Base-by-base conservation (phyloP, 2,329 filamentous ascomycete genomes). In the Neopestalotiopsis rosae region DNA sequence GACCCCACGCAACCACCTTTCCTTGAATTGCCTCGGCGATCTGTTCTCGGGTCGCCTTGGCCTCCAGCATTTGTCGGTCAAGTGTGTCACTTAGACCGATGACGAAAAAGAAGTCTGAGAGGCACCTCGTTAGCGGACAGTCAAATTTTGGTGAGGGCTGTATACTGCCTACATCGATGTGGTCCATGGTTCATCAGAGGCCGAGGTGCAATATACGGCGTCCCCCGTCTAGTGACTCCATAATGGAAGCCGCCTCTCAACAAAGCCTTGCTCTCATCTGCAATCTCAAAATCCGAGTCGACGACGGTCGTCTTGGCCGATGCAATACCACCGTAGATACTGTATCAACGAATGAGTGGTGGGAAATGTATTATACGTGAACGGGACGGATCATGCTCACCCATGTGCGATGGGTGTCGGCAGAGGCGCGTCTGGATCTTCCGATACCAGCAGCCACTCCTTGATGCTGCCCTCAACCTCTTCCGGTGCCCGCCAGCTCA, bases 1-100 rank as follows among this genome's bases (percentile, higher is more conserved):
- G 73, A 0, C 86, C 87, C 85, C 86, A 88, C 2, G 78, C 82
- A 7, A 85, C 72, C 13, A 88, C 79, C 72, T 85, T 87, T 1
- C 82, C 85, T 7, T 81, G 71, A 49, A 88, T 82, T 40, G 79
- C 81, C 14, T 78, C 75, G 5, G 75, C 77, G 20, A 88, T 74
- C 67, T 85, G 82, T 49, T 84, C 81, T 61, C 79, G 81, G 1
- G 79, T 84, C 10, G 82, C 80, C 68, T 79, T 75, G 1, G 77
- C 72, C 24, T 77, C 79, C 56, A 86, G 71, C 42, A 81, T 73
- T 2, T 70, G 74, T 20, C 75, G 72, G 67, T 84, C 79, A 34
- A 88, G 72, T 7, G 79, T 76, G 67, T 84, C 79, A 9, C 77
- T 83, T 65, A 88, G 74, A 3, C 84, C 85, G 64, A 88, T 74